Base-by-base conservation (phyloP, 2,329 filamentous ascomycete genomes). In the Triangularia verruculosa region DNA sequence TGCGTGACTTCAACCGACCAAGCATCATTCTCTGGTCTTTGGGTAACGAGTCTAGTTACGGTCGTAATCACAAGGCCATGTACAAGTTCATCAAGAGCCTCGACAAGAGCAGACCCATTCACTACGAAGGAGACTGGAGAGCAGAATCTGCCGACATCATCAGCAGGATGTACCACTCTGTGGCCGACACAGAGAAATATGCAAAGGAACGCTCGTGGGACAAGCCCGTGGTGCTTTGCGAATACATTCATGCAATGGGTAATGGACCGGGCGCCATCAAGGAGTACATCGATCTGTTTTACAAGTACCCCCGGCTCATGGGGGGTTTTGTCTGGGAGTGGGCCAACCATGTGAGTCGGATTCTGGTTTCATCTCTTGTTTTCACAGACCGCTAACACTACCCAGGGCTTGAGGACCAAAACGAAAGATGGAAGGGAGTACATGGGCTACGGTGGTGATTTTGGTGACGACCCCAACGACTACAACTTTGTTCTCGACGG, bases 41-140 rank as follows among this genome's bases (percentile, higher is more conserved):
- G 0, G 88, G 88, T 0, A 90, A 90, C 65, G 87, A 90, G 71
- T 83, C 86, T 0, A 89, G 89, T 73, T 89, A 87, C 64, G 88
- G 88, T 0, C 76, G 78, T 6, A 90, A 90, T 67, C 84, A 87
- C 66, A 77, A 77, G 39, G 82, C 83, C 11, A 90, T 90, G 87
- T 86, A 86, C 64, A 74, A 83, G 4, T 86, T 80, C 74, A 83
- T 86, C 70, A 86, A 85, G 65, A 71, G 74, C 0, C 79, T 80
- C 32, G 86, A 89, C 69, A 75, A 78, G 2, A 83, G 79, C 22
- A 78, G 86, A 25, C 81, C 81, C 0, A 76, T 89, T 4, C 86
- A 89, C 71, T 89, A 89, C 70, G 86, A 89, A 71, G 82, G 81
- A 1, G 86, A 89, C 68, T 77, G 80, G 54, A 73, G 82, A 25